A percentile compares a stretch with the other conserved stretches of the same genome.
Evolutionary conservation across 345 rosid genomes (phyloP).

Genomic region (Melaleuca quinquenervia): DNA sequence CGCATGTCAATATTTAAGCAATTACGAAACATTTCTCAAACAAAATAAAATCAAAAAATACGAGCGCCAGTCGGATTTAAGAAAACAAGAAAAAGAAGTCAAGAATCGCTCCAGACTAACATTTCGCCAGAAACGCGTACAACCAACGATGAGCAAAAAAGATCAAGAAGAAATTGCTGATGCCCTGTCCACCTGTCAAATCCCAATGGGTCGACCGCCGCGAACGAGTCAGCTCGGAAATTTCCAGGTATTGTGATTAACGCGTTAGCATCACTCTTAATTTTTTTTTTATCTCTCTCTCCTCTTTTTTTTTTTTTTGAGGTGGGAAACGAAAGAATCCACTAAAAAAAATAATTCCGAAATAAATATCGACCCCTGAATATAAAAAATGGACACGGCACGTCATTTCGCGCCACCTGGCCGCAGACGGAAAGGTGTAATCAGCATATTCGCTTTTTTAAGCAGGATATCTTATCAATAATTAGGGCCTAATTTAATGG

Average conservation of each 20-base stretch:
- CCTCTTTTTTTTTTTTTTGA: neutral
- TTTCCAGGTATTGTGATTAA: neutral
- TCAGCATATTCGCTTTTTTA: neutral
- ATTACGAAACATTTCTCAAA: too few relatives aligned
- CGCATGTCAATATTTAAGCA: too few relatives aligned
- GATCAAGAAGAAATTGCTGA: neutral
- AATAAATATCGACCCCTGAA: neutral
- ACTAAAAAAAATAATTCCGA: neutral
- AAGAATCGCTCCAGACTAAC: too few relatives aligned
- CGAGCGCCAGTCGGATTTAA: too few relatives aligned
- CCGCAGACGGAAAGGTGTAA: neutral
- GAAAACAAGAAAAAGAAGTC: too few relatives aligned
- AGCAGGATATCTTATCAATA: neutral
- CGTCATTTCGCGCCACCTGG: neutral
- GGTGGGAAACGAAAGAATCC: neutral
- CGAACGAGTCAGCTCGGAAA: neutral
- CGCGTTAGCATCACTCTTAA: neutral
- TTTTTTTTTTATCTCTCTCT: neutral
- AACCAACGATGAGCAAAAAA: too few relatives aligned
- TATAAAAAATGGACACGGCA: neutral
- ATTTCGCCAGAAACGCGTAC: too few relatives aligned
- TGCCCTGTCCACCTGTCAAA: neutral
- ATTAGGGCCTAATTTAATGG: neutral
- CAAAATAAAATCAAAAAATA: too few relatives aligned
- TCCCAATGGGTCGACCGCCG: neutral